Conservation (phyloP, 176 grass and related monocot species). For the Avena insularis region DNA sequence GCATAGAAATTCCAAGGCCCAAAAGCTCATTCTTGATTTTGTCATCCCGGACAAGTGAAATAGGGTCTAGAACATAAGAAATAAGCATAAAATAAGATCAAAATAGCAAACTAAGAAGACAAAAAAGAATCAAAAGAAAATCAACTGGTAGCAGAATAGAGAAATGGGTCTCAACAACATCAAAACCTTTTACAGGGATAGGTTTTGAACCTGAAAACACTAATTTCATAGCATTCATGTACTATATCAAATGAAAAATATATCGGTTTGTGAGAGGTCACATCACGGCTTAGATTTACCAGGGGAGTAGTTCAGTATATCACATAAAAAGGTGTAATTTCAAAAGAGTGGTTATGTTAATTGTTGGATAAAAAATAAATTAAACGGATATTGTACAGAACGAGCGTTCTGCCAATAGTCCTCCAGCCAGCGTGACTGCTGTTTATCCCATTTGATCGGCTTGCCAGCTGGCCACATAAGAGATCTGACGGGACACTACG, state of each 20-base stretch:
- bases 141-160: conserved; percentile 32
- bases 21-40: conserved; percentile 83
- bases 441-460: too few relatives aligned
- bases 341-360: not conserved
- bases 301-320: conserved; percentile 9
- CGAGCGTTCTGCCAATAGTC: too few relatives aligned
- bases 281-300: conserved; percentile 13
- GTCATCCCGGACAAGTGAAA: conserved; percentile 84
- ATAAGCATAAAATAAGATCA: conserved; percentile 49
- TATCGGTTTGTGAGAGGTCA: not conserved
- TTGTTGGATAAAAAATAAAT: not conserved
- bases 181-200: not conserved
- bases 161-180: not conserved
- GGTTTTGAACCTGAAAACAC: conserved; percentile 22
- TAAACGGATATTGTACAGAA: not conserved
- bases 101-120: not conserved
- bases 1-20: conserved; percentile 61
- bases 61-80: conserved; percentile 61
- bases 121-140: conserved; percentile 19
- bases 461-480: too few relatives aligned
- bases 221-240: conserved; percentile 12
- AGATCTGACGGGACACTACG: too few relatives aligned
- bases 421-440: too few relatives aligned
- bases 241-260: not conserved
- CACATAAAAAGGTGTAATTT: conserved; percentile 1